Percentiles rank a stretch among this genome's conserved stretches.
These are phyloP conservation scores for Butyriboletus loyo DNA, from an alignment of 768 basidiomycete species.

Conservation along the genomic window DNA sequence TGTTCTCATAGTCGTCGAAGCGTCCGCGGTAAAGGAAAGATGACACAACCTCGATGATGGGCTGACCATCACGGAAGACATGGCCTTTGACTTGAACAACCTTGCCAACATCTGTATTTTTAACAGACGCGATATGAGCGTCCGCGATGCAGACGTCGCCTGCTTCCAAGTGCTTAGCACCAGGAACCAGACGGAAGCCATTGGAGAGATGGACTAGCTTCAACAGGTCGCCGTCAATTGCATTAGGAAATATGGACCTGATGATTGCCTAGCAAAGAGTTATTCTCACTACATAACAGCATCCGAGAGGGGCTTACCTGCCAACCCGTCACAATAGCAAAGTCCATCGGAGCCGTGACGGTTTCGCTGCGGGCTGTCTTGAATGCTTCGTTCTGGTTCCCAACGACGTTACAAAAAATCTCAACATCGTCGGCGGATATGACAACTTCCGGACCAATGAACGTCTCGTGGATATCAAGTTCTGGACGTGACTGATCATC, in stretches of 20 bases:
- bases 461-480: slow-evolving; percentile 78
- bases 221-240: slow-evolving; percentile 91
- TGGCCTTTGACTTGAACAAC: slow-evolving; percentile 85
- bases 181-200: slow-evolving; percentile 87
- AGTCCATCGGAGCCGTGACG: slow-evolving; percentile 95
- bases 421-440: slow-evolving; percentile 78
- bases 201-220: slow-evolving; percentile 97
- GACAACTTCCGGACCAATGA: slow-evolving; percentile 82
- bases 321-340: slow-evolving; percentile 98
- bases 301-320: slow-evolving; percentile 56
- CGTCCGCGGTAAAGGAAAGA: slow-evolving; percentile 96
- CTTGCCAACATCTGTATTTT: slow-evolving; percentile 90
- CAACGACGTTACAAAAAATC: slow-evolving; percentile 88
- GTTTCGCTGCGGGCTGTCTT: slow-evolving; percentile 65
- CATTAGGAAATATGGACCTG: slow-evolving; percentile 91
- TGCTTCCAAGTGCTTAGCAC: slow-evolving; percentile 69
- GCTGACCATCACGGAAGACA: slow-evolving; percentile 72
- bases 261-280: slow-evolving; percentile 81
- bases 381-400: slow-evolving; percentile 90
- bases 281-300: background rate
- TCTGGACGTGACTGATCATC: slow-evolving; percentile 73
- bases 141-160: slow-evolving; percentile 91
- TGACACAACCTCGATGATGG: slow-evolving; percentile 90
- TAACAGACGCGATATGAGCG: slow-evolving; percentile 84
- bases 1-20: slow-evolving; percentile 92